A percentile compares a stretch with the other conserved stretches of the same genome.
Conservation (phyloP, 768 basidiomycete genomes). For the Tephrocybe sp. region DNA sequence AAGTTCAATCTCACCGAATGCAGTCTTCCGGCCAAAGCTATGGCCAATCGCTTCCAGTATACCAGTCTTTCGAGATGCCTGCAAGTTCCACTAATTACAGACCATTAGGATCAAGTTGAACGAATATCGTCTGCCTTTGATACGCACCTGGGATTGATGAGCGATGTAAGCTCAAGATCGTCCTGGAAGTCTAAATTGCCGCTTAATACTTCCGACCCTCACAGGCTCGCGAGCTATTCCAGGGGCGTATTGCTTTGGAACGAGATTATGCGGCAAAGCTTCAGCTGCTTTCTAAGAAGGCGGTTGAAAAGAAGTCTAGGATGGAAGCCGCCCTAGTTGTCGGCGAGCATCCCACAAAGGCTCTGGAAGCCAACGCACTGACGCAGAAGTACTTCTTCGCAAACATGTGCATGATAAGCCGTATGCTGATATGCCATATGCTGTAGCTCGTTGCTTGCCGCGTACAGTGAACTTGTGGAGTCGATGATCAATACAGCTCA, state of each 20-base stretch:
- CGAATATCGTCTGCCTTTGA: constrained; percentile 57
- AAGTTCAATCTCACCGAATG: neutral
- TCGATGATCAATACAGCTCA: constrained; percentile 62
- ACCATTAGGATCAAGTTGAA: constrained; percentile 69
- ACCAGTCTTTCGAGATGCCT: constrained; percentile 17
- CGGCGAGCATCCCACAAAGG: constrained; percentile 68
- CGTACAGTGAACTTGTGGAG: constrained; percentile 65
- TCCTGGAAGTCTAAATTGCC: neutral
- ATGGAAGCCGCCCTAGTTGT: constrained; percentile 53
- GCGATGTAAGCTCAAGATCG: constrained; percentile 49
- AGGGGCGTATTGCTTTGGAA: constrained; percentile 66
- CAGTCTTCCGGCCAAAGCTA: constrained; percentile 35
- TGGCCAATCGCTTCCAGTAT: constrained; percentile 58
- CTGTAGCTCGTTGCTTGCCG: constrained; percentile 70
- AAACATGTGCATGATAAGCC: neutral
- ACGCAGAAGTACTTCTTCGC: constrained; percentile 49
- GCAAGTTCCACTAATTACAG: constrained; percentile 5
- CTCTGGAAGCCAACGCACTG: constrained; percentile 51
- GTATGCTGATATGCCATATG: constrained; percentile 12
- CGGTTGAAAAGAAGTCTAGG: constrained; percentile 69
- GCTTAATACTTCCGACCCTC: neutral
- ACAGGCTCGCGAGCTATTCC: constrained; percentile 76
- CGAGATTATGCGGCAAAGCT: constrained; percentile 79
- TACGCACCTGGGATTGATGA: constrained; percentile 61
- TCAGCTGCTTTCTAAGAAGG: constrained; percentile 63